Evolutionary conservation across 192 early-diverging fungal genomes (phyloP).

Genomic region (Fimicolochytrium jonesii): DNA sequence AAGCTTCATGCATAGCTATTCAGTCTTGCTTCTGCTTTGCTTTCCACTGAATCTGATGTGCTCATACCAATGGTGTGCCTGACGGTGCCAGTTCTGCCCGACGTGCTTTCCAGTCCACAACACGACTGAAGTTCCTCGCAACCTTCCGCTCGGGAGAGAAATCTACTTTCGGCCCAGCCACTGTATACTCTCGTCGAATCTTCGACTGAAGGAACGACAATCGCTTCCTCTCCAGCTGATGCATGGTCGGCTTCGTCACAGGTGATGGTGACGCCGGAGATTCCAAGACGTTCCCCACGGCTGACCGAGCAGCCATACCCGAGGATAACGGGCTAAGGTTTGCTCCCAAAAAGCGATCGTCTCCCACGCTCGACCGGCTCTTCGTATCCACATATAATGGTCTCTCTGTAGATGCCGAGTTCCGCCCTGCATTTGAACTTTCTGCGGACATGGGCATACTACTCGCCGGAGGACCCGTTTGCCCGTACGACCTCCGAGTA

Average conservation of each 20-base stretch:
- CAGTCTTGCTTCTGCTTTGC: neutral
- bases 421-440: neutral
- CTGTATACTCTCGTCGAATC: neutral
- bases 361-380: neutral
- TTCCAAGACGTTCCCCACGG: neutral
- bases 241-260: slow-evolving; percentile 7
- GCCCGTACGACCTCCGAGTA: neutral
- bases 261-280: slow-evolving; percentile 23
- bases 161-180: slow-evolving; percentile 15
- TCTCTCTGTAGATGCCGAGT: neutral
- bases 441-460: neutral
- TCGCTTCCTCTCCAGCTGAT: slow-evolving; percentile 23
- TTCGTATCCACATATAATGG: neutral
- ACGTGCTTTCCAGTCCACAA: slow-evolving; percentile 8
- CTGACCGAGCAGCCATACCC: neutral
- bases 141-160: neutral
- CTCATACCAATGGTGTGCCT: neutral
- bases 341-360: too few species aligned
- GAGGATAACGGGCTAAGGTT: neutral
- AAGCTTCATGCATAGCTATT: neutral
- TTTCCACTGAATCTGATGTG: neutral
- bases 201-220: slow-evolving; percentile 11
- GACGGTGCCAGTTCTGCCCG: neutral
- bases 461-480: neutral
- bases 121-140: neutral